These are phyloP conservation scores for Nepenthes mirabilis DNA, from an alignment of 148 eudicot species.

Conservation along the genomic window DNA sequence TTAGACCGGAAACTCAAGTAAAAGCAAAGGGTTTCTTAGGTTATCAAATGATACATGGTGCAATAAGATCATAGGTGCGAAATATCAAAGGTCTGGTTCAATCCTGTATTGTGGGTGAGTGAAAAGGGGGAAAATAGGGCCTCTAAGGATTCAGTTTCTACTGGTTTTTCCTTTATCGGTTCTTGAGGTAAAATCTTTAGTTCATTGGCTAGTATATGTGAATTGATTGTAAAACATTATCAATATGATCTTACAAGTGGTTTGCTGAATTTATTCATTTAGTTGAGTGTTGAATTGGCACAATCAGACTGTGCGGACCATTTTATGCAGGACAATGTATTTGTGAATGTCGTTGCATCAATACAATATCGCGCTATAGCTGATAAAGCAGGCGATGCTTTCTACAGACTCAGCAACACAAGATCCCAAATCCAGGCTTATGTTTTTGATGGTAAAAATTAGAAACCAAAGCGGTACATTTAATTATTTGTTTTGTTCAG, in stretches of 20 bases:
- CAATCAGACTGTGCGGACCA: background rate
- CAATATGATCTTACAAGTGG: background rate
- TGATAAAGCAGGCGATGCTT: constrained; percentile 51
- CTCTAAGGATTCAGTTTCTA: no score
- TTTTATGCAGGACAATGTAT: constrained; percentile 26
- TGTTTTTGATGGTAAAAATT: constrained; percentile 46
- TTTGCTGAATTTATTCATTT: background rate
- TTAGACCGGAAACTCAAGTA: no score
- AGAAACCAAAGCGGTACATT: background rate
- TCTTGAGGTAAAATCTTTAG: no score
- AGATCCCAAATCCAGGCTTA: constrained; percentile 47
- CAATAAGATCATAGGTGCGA: no score
- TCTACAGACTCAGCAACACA: constrained; percentile 50
- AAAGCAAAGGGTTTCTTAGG: no score
- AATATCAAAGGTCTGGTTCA: no score
- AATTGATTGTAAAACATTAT: background rate
- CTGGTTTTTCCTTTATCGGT: no score
- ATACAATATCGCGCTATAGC: constrained; percentile 47
- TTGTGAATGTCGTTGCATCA: constrained; percentile 53
- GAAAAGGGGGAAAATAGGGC: no score
- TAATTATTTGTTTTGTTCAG: background rate
- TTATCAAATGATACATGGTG: no score
- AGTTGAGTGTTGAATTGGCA: constrained; percentile 3
- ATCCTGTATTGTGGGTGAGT: no score
- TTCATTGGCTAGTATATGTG: no score